These are phyloP conservation scores for Vigna trinervia DNA, from an alignment of 306 rosid genomes.

Conservation along the genomic window DNA sequence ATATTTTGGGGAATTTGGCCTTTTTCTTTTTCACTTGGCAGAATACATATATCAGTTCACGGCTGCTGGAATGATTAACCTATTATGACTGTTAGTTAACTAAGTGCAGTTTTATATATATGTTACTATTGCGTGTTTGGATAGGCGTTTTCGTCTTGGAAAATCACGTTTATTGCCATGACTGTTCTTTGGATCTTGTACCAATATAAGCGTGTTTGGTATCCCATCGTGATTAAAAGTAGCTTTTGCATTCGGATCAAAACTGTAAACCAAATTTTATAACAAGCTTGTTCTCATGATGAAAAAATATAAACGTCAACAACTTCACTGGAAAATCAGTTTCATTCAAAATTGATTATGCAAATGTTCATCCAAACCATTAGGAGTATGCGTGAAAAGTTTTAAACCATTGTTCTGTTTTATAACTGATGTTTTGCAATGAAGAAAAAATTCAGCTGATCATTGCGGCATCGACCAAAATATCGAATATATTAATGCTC, in stretches of 20 bases:
- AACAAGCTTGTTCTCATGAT: neutral
- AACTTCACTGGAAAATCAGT: neutral
- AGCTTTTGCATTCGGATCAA: neutral
- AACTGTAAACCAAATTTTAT: neutral
- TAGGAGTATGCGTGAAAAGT: neutral
- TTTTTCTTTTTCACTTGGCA: neutral
- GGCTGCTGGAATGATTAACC: conserved; percentile 32
- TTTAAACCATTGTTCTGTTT: neutral
- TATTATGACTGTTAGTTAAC: conserved; percentile 30
- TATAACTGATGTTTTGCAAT: neutral
- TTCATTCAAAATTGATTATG: neutral
- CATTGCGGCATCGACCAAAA: neutral
- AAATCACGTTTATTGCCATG: neutral
- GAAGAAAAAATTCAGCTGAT: neutral
- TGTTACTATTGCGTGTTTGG: neutral
- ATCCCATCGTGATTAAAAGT: neutral
- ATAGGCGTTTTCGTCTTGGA: conserved; percentile 8
- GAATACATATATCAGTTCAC: conserved; percentile 15
- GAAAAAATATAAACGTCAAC: neutral
- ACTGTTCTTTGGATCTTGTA: neutral
- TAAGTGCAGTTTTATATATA: conserved; percentile 16
- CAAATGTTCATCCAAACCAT: neutral
- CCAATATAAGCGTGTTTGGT: neutral
- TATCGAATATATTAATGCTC: neutral
- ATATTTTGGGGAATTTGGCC: conserved; percentile 20